phyloP scores from a whole-genome alignment of 2,329 filamentous ascomycete species.

The Hymenoscyphus fructigenus region DNA sequence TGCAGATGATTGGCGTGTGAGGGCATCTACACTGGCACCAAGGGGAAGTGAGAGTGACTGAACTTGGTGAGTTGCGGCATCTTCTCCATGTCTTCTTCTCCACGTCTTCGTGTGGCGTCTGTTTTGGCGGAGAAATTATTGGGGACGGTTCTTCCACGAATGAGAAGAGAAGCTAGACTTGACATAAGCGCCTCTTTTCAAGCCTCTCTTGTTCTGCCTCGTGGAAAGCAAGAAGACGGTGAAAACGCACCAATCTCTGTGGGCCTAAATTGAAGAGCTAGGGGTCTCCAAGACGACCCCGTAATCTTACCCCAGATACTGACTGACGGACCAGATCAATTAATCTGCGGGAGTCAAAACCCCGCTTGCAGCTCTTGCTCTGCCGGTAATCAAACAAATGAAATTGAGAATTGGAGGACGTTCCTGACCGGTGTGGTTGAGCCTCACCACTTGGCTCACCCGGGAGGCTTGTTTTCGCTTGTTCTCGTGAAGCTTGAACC shows the following conservation, averaged over 20 bases:
- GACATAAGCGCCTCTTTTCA: neutral
- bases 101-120: neutral
- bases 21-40: neutral
- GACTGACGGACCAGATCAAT: neutral
- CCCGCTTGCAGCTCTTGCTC: neutral
- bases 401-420: neutral
- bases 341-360: neutral
- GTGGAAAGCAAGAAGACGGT: neutral
- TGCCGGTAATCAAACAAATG: neutral
- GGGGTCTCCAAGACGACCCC: neutral
- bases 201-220: neutral
- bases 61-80: neutral
- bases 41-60: neutral
- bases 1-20: too few relatives aligned
- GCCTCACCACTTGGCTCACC: neutral
- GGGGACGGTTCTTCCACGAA: conserved; percentile 6
- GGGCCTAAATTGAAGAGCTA: neutral
- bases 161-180: neutral
- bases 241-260: conserved; percentile 4
- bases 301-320: conserved; percentile 5
- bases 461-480: neutral
- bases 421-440: neutral
- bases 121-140: conserved; percentile 5
- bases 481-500: neutral
- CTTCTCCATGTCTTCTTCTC: conserved; percentile 1